Percentiles rank a stretch among this genome's conserved stretches.
phyloP scores from a whole-genome alignment of 1,139 yeast species.

The Saccharomyces pastorianus region DNA sequence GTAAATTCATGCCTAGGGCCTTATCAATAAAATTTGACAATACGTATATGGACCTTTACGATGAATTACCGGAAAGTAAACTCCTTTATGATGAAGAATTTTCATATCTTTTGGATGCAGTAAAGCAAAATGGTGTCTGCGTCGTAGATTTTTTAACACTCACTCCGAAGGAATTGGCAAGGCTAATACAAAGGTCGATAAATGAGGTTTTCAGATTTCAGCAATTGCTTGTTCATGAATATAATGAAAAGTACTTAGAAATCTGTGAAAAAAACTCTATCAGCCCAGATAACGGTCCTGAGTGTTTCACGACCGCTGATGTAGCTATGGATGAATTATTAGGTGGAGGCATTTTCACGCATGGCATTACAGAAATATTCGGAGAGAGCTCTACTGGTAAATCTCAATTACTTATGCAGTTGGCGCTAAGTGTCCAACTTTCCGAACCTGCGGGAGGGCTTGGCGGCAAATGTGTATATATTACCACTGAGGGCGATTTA shows the following conservation, averaged over 20 bases:
- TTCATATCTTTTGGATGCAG: constrained; percentile 21
- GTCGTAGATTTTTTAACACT: constrained; percentile 38
- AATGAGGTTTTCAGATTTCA: constrained; percentile 42
- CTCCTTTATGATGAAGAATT: constrained; percentile 31
- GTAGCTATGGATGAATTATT: constrained; percentile 45
- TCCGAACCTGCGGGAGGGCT: constrained; percentile 42
- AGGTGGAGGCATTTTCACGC: constrained; percentile 62
- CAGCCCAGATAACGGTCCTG: background rate
- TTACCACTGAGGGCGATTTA: constrained; percentile 68
- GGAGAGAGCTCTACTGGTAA: constrained; percentile 86
- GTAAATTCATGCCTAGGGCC: background rate
- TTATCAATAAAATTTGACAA: background rate
- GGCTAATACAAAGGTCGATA: constrained; percentile 40
- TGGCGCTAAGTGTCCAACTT: constrained; percentile 51
- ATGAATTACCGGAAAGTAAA: constrained; percentile 32
- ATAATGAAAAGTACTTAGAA: constrained; percentile 14
- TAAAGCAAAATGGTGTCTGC: constrained; percentile 30
- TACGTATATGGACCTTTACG: constrained; percentile 33
- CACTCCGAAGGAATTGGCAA: constrained; percentile 37
- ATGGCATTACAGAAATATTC: constrained; percentile 66
- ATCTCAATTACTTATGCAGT: constrained; percentile 63
- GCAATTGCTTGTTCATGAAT: constrained; percentile 27
- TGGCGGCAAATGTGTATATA: constrained; percentile 45
- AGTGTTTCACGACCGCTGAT: constrained; percentile 52
- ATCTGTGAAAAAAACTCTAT: background rate